These are phyloP conservation scores for Leptographium wingfieldii DNA, from an alignment of 2,329 filamentous ascomycete genomes.

Conservation along the genomic window DNA sequence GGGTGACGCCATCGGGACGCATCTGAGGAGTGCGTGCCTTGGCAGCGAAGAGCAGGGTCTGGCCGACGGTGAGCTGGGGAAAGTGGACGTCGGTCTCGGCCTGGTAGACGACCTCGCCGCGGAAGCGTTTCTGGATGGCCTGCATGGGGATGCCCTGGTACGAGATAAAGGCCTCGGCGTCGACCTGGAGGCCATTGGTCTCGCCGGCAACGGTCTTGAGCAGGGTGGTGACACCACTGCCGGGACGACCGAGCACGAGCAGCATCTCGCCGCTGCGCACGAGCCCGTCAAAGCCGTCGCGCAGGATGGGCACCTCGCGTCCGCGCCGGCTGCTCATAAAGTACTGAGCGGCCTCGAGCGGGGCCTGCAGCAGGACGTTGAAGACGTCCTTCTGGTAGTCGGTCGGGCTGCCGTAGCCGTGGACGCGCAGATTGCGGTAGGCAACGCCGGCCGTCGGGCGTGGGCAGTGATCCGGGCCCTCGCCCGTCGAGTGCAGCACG, in stretches of 20 bases:
- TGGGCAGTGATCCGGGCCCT: constrained; percentile 15
- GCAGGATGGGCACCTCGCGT: constrained; percentile 41
- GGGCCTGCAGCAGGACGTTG: constrained; percentile 43
- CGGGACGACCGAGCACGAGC: constrained; percentile 44
- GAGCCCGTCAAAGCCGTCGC: constrained; percentile 37
- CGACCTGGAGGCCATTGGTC: constrained; percentile 31
- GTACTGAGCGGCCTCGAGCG: constrained; percentile 26
- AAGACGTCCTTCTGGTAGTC: constrained; percentile 58
- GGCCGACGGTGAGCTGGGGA: constrained; percentile 52
- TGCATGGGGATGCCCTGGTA: constrained; percentile 8
- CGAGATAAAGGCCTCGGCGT: constrained; percentile 20
- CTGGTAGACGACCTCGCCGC: constrained; percentile 38
- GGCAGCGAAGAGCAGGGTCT: constrained; percentile 55
- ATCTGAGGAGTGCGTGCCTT: constrained; percentile 41
- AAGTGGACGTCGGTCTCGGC: constrained; percentile 58
- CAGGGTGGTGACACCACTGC: constrained; percentile 43
- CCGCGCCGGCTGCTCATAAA: constrained; percentile 35
- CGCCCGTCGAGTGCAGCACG: constrained; percentile 26
- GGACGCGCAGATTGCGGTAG: constrained; percentile 55
- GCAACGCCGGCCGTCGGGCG: constrained; percentile 42
- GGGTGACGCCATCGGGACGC: neutral
- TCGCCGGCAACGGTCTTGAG: constrained; percentile 58
- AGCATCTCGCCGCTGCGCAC: constrained; percentile 44
- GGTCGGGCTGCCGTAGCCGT: constrained; percentile 52
- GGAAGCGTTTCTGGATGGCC: constrained; percentile 22